Conservation (phyloP, 2,329 filamentous ascomycete species). For the Cladophialophora immunda region DNA sequence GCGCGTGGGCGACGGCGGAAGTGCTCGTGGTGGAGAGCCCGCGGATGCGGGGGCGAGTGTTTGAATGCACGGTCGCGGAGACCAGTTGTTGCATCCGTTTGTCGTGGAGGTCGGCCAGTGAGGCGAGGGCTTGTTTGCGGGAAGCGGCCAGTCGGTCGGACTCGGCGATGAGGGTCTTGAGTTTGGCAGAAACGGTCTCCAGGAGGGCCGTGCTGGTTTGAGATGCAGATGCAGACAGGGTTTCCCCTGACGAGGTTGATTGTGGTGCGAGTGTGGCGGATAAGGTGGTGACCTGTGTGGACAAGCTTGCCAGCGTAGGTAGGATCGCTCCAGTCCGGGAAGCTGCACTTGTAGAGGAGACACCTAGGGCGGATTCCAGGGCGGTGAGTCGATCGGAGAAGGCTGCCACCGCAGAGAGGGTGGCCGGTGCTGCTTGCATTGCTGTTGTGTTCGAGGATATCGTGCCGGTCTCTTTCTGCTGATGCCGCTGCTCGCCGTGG, state of each 20-base stretch:
- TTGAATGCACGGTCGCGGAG: constrained; percentile 33
- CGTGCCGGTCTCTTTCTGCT: constrained; percentile 6
- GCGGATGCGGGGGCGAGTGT: constrained; percentile 32
- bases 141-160: constrained; percentile 54
- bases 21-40: constrained; percentile 51
- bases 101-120: constrained; percentile 52
- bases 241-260: constrained; percentile 34
- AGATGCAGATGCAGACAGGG: constrained; percentile 35
- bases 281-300: constrained; percentile 80
- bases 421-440: constrained; percentile 55
- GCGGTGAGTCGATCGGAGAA: constrained; percentile 83
- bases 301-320: constrained; percentile 80
- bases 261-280: constrained; percentile 57
- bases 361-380: constrained; percentile 82
- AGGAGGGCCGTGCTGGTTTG: constrained; percentile 51
- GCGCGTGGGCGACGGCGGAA: constrained; percentile 39
- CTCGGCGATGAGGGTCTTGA: constrained; percentile 55
- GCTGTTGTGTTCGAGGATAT: background rate
- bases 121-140: constrained; percentile 53
- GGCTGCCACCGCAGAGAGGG: constrained; percentile 79
- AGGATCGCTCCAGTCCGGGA: constrained; percentile 70
- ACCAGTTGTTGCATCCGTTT: constrained; percentile 49
- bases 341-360: constrained; percentile 72
- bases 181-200: constrained; percentile 53
- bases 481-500: background rate